Evolutionary conservation across 257 asterid genomes (phyloP).

Genomic region (Nicotiana undulata): DNA sequence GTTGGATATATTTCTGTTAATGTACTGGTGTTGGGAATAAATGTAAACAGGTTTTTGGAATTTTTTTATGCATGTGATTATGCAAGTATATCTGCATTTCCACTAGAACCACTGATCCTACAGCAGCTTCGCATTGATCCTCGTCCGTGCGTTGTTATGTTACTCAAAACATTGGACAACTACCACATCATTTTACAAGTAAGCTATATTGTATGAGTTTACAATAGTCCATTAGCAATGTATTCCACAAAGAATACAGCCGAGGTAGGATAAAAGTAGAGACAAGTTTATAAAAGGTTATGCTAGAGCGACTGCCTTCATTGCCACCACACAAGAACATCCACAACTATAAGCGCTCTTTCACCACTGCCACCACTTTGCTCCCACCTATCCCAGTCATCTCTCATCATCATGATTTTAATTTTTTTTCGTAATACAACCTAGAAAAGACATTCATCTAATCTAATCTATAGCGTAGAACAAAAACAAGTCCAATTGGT

Average conservation of each 20-base stretch:
- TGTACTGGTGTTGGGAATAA: background rate
- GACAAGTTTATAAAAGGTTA: background rate
- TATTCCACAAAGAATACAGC: background rate
- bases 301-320: background rate
- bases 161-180: background rate
- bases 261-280: background rate
- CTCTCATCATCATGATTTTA: too few relatives aligned
- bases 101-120: background rate
- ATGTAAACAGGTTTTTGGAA: background rate
- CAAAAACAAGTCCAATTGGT: too few relatives aligned
- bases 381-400: too few relatives aligned
- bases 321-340: background rate
- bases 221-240: background rate
- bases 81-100: background rate
- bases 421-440: too few relatives aligned
- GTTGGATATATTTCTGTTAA: background rate
- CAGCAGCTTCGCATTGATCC: background rate
- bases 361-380: too few relatives aligned
- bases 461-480: too few relatives aligned
- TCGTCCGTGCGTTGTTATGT: background rate
- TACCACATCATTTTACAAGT: background rate
- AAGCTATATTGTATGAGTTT: background rate
- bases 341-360: too few relatives aligned
- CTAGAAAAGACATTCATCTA: too few relatives aligned
- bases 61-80: background rate